Percentiles rank a stretch among this genome's conserved stretches.
Conservation (phyloP, 805 yeast genomes). For the Wickerhamiella qilinensis region DNA sequence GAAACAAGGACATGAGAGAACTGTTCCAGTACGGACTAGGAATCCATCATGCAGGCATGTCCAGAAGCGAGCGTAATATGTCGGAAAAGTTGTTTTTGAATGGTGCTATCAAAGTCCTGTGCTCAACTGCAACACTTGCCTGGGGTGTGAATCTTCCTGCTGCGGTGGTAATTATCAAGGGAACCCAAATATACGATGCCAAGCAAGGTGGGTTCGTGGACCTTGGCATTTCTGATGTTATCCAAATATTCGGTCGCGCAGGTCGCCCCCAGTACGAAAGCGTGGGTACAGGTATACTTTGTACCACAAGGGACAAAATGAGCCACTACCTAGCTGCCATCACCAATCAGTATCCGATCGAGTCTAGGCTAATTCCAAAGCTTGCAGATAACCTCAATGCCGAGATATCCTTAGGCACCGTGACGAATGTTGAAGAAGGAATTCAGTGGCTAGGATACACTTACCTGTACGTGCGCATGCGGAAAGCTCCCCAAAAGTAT, state of each 20-base stretch:
- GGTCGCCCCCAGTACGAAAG: constrained; percentile 96
- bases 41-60: constrained; percentile 94
- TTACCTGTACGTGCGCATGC: constrained; percentile 85
- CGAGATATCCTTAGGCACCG: constrained; percentile 89
- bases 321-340: constrained; percentile 80
- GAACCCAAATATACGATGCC: constrained; percentile 90
- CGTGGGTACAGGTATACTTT: constrained; percentile 80
- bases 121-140: constrained; percentile 95
- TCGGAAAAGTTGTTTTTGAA: constrained; percentile 73
- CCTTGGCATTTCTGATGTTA: constrained; percentile 88
- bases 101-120: constrained; percentile 77
- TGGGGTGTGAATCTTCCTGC: constrained; percentile 99
- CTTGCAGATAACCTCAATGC: constrained; percentile 90
- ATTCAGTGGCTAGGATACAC: constrained; percentile 98
- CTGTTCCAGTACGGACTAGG: constrained; percentile 58
- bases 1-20: constrained; percentile 67
- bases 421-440: constrained; percentile 86
- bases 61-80: constrained; percentile 73
- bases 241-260: constrained; percentile 97
- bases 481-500: constrained; percentile 80
- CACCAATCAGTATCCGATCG: constrained; percentile 93
- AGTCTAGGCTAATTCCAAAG: constrained; percentile 61
- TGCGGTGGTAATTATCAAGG: constrained; percentile 90
- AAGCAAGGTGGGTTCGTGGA: constrained; percentile 90
- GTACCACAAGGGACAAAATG: constrained; percentile 65